Percentiles rank a stretch among this genome's conserved stretches.
phyloP scores from a whole-genome alignment of 2,329 filamentous ascomycete genomes.

The Trichoderma harzianum region DNA sequence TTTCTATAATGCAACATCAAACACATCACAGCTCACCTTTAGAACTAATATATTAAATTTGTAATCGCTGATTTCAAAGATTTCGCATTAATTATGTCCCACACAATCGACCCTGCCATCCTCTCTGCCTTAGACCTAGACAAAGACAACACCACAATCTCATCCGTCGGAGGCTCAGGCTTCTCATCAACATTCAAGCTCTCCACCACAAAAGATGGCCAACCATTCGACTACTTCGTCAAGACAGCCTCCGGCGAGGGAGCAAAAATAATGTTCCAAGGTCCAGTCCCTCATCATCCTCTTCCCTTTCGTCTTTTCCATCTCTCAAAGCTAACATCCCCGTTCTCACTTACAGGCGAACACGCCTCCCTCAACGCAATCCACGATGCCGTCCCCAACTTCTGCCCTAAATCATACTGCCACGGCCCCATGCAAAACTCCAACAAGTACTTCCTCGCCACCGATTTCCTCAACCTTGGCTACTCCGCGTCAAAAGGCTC shows the following conservation, averaged over 20 bases:
- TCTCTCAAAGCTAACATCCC: neutral
- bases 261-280: conserved; percentile 67
- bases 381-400: conserved; percentile 63
- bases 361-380: conserved; percentile 82
- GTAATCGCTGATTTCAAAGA: neutral
- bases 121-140: conserved; percentile 58
- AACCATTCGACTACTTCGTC: conserved; percentile 61
- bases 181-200: conserved; percentile 66
- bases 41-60: neutral
- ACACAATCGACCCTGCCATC: conserved; percentile 60
- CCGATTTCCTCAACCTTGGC: conserved; percentile 73
- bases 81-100: conserved; percentile 33
- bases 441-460: conserved; percentile 57
- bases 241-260: conserved; percentile 63
- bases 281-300: conserved; percentile 32
- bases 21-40: neutral
- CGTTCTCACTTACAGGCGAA: conserved; percentile 60
- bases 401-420: conserved; percentile 74
- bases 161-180: conserved; percentile 62
- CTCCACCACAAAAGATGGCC: conserved; percentile 44
- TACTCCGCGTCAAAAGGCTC: conserved; percentile 41
- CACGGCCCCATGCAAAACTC: conserved; percentile 60
- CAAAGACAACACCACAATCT: conserved; percentile 50
- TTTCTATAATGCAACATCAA: neutral
- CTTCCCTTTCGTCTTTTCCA: neutral